phyloP scores from a whole-genome alignment of 371 early-diverging fungal genomes.

The Syncephalastrum monosporum region DNA sequence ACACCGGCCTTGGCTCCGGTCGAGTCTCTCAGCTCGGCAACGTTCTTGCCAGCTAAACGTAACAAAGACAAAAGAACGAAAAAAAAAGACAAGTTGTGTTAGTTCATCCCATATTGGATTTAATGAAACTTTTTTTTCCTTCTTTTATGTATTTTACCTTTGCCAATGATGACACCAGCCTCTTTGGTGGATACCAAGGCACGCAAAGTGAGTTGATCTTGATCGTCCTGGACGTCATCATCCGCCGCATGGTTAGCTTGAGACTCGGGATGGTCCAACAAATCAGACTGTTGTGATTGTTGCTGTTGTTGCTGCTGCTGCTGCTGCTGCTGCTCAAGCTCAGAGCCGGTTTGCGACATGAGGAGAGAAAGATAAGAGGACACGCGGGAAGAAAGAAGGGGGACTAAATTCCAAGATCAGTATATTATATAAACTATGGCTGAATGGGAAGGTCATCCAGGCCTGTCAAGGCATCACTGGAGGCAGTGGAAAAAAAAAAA shows the following conservation, averaged over 20 bases:
- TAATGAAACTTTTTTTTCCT: conserved; percentile 3
- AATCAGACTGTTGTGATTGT: background rate
- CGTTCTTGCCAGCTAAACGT: conserved; percentile 68
- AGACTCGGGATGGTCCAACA: too few relatives aligned
- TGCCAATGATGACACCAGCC: conserved; percentile 94
- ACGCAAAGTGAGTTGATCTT: conserved; percentile 67
- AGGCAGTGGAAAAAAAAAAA: background rate
- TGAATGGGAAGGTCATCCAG: background rate
- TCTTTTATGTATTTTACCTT: conserved; percentile 29
- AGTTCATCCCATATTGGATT: background rate
- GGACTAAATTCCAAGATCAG: background rate
- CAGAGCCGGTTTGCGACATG: conserved; percentile 9
- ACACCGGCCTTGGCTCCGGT: conserved; percentile 86
- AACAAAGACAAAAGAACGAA: background rate
- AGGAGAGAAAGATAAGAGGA: background rate
- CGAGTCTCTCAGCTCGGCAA: conserved; percentile 77
- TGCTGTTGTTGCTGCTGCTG: background rate
- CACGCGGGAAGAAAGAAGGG: conserved; percentile 3
- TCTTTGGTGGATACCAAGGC: conserved; percentile 89
- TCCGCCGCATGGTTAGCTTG: background rate
- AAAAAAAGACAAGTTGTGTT: background rate
- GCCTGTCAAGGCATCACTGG: background rate
- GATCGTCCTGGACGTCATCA: conserved; percentile 12
- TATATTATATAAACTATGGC: background rate
- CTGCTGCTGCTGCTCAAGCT: background rate